Evolutionary conservation across 1,139 yeast genomes (phyloP).

Genomic region (Scheffersomyces illinoinensis): DNA sequence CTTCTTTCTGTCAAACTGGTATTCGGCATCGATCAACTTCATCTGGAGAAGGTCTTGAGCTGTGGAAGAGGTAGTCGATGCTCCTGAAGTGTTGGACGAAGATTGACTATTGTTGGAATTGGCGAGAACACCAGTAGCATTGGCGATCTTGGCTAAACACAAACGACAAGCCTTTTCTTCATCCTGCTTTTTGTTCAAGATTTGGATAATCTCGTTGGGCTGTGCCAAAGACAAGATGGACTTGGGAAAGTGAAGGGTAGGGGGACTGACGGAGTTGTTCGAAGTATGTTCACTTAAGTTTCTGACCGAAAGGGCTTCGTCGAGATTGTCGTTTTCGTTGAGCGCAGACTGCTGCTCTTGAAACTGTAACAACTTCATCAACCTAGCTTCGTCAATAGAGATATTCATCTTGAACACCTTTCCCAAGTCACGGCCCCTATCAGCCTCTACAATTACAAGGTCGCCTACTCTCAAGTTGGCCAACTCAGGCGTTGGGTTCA

Average conservation of each 20-base stretch:
- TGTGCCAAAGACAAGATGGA: conserved; percentile 73
- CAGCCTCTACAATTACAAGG: conserved; percentile 95
- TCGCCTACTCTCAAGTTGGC: conserved; percentile 55
- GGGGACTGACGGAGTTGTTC: conserved; percentile 27
- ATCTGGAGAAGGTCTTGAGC: conserved; percentile 19
- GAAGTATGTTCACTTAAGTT: conserved; percentile 17
- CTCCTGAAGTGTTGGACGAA: conserved; percentile 7
- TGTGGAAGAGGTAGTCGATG: conserved; percentile 6
- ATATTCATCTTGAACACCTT: conserved; percentile 68
- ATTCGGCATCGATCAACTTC: conserved; percentile 26
- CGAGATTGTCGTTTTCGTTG: conserved; percentile 12
- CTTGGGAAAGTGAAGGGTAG: conserved; percentile 62
- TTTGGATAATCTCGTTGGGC: conserved; percentile 58
- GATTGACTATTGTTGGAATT: background rate
- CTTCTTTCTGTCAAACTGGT: conserved; percentile 28
- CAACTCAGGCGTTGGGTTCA: conserved; percentile 19
- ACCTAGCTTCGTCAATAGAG: conserved; percentile 62
- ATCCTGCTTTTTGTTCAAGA: conserved; percentile 61
- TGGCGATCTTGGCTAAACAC: conserved; percentile 60
- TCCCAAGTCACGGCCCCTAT: conserved; percentile 90
- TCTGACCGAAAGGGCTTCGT: conserved; percentile 19
- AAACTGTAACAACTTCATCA: conserved; percentile 53
- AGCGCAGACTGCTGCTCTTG: conserved; percentile 61
- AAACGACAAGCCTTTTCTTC: conserved; percentile 72
- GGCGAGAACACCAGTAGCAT: conserved; percentile 18